A percentile compares a stretch with the other conserved stretches of the same genome.
These are phyloP conservation scores for Yarrowia divulgata DNA, from an alignment of 805 yeast genomes.

Conservation along the genomic window DNA sequence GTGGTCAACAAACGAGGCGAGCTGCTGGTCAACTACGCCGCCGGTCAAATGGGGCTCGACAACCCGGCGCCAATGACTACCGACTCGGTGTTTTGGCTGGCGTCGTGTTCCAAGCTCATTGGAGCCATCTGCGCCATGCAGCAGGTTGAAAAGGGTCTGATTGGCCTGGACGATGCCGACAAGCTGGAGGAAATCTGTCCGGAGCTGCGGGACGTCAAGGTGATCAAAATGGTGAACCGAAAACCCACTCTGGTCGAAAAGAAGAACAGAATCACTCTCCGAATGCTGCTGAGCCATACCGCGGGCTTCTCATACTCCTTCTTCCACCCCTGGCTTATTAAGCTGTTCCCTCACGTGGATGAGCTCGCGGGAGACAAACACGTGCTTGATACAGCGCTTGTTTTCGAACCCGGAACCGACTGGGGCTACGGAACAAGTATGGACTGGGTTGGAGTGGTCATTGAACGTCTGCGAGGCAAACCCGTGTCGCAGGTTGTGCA, in stretches of 20 bases:
- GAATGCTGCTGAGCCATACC: constrained; percentile 53
- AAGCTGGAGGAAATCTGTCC: constrained; percentile 50
- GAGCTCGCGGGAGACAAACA: constrained; percentile 42
- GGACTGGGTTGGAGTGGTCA: constrained; percentile 53
- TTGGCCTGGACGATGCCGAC: constrained; percentile 50
- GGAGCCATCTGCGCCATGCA: constrained; percentile 50
- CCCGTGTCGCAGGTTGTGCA: constrained; percentile 44
- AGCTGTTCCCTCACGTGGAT: constrained; percentile 40
- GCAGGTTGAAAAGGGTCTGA: constrained; percentile 50
- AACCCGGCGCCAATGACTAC: constrained; percentile 41
- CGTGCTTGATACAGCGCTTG: constrained; percentile 47
- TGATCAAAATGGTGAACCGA: constrained; percentile 39
- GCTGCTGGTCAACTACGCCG: constrained; percentile 39
- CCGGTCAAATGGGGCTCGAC: constrained; percentile 40
- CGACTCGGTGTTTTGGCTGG: constrained; percentile 49
- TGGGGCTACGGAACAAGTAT: constrained; percentile 52
- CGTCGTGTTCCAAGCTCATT: constrained; percentile 50
- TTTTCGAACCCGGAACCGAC: constrained; percentile 52
- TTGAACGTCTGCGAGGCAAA: constrained; percentile 49
- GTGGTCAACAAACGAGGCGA: constrained; percentile 39
- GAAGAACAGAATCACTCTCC: constrained; percentile 50
- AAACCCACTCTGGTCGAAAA: constrained; percentile 47
- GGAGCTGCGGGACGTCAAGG: constrained; percentile 46
- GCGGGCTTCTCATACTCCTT: constrained; percentile 53
- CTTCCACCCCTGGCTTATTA: constrained; percentile 44